Base-by-base conservation (phyloP, 805 yeast species). In the Candida maesae region DNA sequence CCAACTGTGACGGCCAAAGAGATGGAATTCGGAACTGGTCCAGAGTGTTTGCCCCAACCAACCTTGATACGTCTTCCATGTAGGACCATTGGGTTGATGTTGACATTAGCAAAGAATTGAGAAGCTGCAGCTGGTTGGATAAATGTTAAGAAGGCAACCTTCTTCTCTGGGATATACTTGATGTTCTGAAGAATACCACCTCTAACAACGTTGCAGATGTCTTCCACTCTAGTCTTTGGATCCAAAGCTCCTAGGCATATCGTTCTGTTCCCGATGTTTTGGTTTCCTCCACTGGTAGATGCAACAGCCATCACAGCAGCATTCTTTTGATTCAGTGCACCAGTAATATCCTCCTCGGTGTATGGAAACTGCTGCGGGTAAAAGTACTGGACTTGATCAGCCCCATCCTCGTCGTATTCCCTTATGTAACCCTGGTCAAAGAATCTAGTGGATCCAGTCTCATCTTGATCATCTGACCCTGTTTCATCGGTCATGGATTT, bases 181-280 rank as follows among this genome's bases (percentile, higher is more conserved):
- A 84, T 70, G 9, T 65, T 60, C 55, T 84, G 89, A 31, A 84
- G 67, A 15, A 79, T 63, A n/a, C 95, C 95, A 31, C 91, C 91
- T 51, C 90, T 70, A 21, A 84, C 80, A 33, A 76, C 78, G 55
- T 84, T 84, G 51, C 90, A 84, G 34, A 84, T 73, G 52, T 84
- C 90, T 56, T 83, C 91, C 2, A 76, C 72, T 6, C 79, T 74
- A 1, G 88, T 77, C 36, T 73, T 69, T 8, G 80, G 75, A 46
- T 80, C 82, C 36, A 84, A 65, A 49, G 79, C 80, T 5, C 86
- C 85, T 33, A 84, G 65, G 54, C 78, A 84, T 14, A 84, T 74
- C 1, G 90, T 79, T 57, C 95, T 67, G 56, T 84, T 84, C 1
- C 75, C 78, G 27, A 86, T 72, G 59, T 91, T 90, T 38, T 78